A percentile compares a stretch with the other conserved stretches of the same genome.
Evolutionary conservation across 1,284 basidiomycete species (phyloP).

Genomic region (Naganishia liquefaciens): DNA sequence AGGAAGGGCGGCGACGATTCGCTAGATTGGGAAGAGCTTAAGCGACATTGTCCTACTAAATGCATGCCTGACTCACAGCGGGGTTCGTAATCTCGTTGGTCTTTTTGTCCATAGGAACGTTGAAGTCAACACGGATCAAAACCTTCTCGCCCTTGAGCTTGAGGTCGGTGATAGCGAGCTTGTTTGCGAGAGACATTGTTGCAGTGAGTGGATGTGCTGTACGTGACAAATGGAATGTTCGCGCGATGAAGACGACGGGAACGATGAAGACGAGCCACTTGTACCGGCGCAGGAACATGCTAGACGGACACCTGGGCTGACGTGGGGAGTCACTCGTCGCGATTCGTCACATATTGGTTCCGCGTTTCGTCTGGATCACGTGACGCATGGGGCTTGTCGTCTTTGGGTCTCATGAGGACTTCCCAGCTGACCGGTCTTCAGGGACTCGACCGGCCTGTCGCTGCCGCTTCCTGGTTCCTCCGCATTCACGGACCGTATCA

Average conservation of each 20-base stretch:
- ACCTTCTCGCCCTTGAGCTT: slow-evolving; percentile 83
- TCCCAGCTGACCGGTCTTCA: no score
- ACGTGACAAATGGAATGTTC: background rate
- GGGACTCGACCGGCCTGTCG: no score
- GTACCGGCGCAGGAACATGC: background rate
- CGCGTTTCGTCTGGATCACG: background rate
- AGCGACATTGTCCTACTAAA: background rate
- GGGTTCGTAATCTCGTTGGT: slow-evolving; percentile 84
- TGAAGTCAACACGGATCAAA: slow-evolving; percentile 97
- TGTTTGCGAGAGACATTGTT: slow-evolving; percentile 93
- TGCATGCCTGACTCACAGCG: slow-evolving; percentile 64
- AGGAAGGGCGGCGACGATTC: slow-evolving; percentile 93
- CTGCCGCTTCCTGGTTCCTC: no score
- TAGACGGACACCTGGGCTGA: background rate
- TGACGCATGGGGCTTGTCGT: background rate
- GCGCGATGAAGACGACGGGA: slow-evolving; percentile 4
- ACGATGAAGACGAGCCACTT: background rate
- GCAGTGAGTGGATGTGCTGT: background rate
- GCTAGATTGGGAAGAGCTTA: slow-evolving; percentile 57
- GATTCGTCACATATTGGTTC: slow-evolving; percentile 9
- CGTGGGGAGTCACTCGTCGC: slow-evolving; percentile 5
- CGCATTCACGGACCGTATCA: no score
- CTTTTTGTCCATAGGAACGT: slow-evolving; percentile 71
- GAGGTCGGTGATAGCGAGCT: slow-evolving; percentile 88
- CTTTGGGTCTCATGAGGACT: background rate